Evolutionary conservation across 768 basidiomycete species (phyloP), one percentile per base, ranked within the genome.

Genomic region (Tremella mesenterica): DNA sequence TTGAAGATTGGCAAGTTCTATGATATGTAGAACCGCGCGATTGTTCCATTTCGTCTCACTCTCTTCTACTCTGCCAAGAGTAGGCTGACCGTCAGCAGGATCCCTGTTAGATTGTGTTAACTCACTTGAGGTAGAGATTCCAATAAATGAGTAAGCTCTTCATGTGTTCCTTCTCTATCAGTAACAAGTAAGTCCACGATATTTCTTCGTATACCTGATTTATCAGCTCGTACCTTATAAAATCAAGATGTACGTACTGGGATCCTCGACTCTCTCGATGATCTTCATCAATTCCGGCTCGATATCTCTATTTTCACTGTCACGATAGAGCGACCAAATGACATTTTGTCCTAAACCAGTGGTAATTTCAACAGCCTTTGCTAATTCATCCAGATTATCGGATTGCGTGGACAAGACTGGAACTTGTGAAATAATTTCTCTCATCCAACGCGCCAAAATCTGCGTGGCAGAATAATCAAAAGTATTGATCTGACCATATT

Each of bases 321-420:
- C n/a, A n/a, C 75, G 60, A 45, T 70, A 70, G 0, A 71, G 51
- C 12, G 77, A 75, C 89, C 89, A 93, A 30, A 93, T 80, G 20
- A 83, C 77, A 18, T 79, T 74, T 68, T 91, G 75, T 21, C 84
- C 85, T 23, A 81, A 76, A 3, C 92, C 91, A n/a, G 81, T 79
- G 6, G 81, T 81, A 14, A 83, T 78, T 2, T 79, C 80, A 14
- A 85, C 76, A 2, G 75, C 64, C 4, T 77, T 71, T 31, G 77
- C 75, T 2, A 92, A 74, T 5, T 64, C 61, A 28, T 73, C 57
- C 16, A 73, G 60, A 16, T 59, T 63, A 5, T 43, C 27, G 34
- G 29, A 13, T 0, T 31, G 52, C 21, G 53, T 53, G n/a, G 25
- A 27, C 2, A 50, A 43, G 12, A 25, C 46, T 5, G 25, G 52